These are phyloP conservation scores for Blastocystis sp. DNA, from an alignment of 352 stramenopile genomes.

Conservation along the genomic window DNA sequence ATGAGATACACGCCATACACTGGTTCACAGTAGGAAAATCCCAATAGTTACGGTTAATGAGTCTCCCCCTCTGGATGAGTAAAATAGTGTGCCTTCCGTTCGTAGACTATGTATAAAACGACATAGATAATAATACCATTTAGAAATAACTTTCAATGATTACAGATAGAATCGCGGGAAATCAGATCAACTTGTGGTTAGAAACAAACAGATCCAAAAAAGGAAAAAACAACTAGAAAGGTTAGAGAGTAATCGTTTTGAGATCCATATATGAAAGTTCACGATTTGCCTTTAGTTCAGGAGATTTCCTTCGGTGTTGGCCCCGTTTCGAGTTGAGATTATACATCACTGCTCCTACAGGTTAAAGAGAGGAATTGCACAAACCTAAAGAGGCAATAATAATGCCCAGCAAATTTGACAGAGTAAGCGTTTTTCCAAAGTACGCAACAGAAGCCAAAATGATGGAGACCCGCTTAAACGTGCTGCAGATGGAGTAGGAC, in stretches of 20 bases:
- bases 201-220: not conserved
- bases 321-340: constrained; percentile 18
- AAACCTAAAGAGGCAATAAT: constrained; percentile 20
- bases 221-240: not conserved
- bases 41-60: not conserved
- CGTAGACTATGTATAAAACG: not conserved
- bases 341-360: constrained; percentile 25
- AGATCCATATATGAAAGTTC: constrained; percentile 56
- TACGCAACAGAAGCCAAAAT: constrained; percentile 38
- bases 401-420: constrained; percentile 43
- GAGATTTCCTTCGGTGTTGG: not conserved
- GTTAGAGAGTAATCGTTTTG: constrained; percentile 50
- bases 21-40: constrained; percentile 39
- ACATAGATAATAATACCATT: not conserved
- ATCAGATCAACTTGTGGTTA: not conserved
- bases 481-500: constrained; percentile 53
- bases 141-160: not conserved
- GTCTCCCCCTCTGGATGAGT: not conserved
- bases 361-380: not conserved
- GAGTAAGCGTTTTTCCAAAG: constrained; percentile 42
- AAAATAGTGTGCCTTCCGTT: constrained; percentile 32
- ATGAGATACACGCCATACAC: constrained; percentile 9
- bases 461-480: constrained; percentile 55
- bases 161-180: not conserved
- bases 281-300: constrained; percentile 44